Evolutionary conservation across 176 grass and related monocot genomes (phyloP).

Genomic region (Rhynchospora tenuis): DNA sequence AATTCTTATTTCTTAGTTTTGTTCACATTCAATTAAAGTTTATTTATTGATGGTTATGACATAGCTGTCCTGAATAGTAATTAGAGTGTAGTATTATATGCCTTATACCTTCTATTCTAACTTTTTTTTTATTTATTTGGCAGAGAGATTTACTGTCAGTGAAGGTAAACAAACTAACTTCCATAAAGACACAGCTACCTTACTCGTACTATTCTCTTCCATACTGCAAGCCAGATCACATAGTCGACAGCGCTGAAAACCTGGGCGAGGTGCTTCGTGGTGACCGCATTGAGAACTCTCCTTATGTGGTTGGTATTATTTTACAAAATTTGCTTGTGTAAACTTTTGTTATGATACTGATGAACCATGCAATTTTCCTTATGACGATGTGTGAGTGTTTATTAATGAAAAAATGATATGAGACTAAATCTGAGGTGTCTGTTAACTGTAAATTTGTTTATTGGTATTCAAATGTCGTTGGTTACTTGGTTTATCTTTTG

Average conservation of each 20-base stretch:
- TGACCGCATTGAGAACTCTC: conserved; percentile 80
- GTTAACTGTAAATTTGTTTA: background rate
- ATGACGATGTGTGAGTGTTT: background rate
- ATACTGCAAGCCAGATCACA: conserved; percentile 47
- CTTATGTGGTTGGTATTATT: conserved; percentile 45
- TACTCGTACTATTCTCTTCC: conserved; percentile 92
- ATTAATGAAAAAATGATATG: background rate
- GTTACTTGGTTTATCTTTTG: background rate
- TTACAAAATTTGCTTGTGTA: background rate
- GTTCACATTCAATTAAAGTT: background rate
- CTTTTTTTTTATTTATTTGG: background rate
- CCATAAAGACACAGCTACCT: conserved; percentile 83
- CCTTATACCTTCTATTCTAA: background rate
- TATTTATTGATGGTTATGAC: background rate
- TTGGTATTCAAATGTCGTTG: background rate
- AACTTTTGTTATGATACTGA: conserved; percentile 1
- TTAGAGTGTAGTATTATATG: background rate
- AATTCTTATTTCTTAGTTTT: background rate
- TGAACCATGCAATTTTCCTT: background rate
- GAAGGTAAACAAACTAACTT: conserved; percentile 91
- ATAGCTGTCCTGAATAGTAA: background rate
- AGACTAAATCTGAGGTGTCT: background rate
- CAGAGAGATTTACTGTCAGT: conserved; percentile 65
- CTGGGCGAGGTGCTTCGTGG: conserved; percentile 90
- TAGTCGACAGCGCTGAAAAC: conserved; percentile 91